Evolutionary conservation across 352 stramenopile genomes (phyloP).

Genomic region (Phytophthora macrochlamydospora): DNA sequence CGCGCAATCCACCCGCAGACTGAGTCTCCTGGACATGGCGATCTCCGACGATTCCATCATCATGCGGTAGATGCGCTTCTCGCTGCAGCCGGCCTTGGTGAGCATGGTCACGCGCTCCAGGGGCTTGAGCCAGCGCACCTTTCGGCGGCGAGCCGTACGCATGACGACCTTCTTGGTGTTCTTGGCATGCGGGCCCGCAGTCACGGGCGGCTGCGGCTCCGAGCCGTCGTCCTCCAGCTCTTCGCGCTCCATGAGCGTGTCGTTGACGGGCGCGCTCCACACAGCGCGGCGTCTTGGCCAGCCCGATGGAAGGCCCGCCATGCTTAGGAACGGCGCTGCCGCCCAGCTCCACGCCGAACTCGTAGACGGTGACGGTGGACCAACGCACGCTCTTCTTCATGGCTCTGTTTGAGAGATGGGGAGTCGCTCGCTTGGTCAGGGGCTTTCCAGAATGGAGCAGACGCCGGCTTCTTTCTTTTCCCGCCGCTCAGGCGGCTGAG

Average conservation of each 20-base stretch:
- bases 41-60: conserved; percentile 74
- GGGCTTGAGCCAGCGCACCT: conserved; percentile 69
- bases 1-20: conserved; percentile 36
- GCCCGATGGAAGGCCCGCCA: conserved; percentile 55
- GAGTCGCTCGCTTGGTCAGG: not conserved
- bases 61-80: conserved; percentile 71
- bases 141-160: conserved; percentile 40
- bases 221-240: conserved; percentile 17
- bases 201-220: too few relatives aligned
- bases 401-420: not conserved
- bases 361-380: conserved; percentile 69
- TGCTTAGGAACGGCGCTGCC: conserved; percentile 56
- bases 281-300: conserved; percentile 48
- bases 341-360: conserved; percentile 60
- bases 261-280: conserved; percentile 52
- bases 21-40: conserved; percentile 65
- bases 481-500: not conserved
- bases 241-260: conserved; percentile 22
- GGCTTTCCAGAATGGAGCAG: conserved; percentile 8
- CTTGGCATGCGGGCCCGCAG: not conserved
- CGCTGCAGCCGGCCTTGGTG: conserved; percentile 65
- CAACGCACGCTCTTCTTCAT: conserved; percentile 62
- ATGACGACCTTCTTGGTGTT: conserved; percentile 19
- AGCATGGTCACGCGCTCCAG: conserved; percentile 67
- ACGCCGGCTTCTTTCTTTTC: conserved; percentile 9